Evolutionary conservation across 371 early-diverging fungal genomes (phyloP).

Genomic region (Catenaria anguillulae): DNA sequence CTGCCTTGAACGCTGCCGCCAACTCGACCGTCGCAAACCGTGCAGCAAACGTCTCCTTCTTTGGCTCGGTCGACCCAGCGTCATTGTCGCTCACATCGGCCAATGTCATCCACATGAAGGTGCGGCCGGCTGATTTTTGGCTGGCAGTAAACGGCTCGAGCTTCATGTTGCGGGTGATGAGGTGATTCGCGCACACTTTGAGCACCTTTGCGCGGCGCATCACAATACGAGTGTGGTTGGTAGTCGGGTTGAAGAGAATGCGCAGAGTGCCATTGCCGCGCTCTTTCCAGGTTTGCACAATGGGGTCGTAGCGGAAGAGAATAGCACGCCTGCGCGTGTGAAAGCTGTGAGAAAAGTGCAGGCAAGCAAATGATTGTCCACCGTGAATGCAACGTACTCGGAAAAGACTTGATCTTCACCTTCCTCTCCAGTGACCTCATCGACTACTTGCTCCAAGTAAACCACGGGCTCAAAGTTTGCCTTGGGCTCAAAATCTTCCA

Average conservation of each 20-base stretch:
- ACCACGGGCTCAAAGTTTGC: conserved; percentile 92
- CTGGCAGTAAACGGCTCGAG: conserved; percentile 80
- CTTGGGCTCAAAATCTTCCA: conserved; percentile 29
- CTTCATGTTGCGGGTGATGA: conserved; percentile 70
- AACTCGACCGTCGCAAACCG: not conserved
- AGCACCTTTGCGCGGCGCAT: conserved; percentile 96
- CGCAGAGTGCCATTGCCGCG: conserved; percentile 94
- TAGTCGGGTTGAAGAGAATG: conserved; percentile 77
- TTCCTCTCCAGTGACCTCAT: conserved; percentile 89
- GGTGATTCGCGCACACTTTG: conserved; percentile 97
- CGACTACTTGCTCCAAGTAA: conserved; percentile 72
- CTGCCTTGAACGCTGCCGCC: no score
- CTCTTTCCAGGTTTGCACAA: conserved; percentile 98
- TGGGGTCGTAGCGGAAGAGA: conserved; percentile 84
- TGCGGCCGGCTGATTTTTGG: conserved; percentile 95
- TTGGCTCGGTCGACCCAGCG: conserved; percentile 43
- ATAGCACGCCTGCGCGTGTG: conserved; percentile 70
- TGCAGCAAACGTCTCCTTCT: conserved; percentile 51
- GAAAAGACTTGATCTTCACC: conserved; percentile 84
- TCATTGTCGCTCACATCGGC: conserved; percentile 71
- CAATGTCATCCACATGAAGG: conserved; percentile 87
- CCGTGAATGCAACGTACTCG: conserved; percentile 82
- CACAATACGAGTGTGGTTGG: conserved; percentile 73
- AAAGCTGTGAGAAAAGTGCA: conserved; percentile 5
- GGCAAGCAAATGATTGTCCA: not conserved